These are phyloP conservation scores for Kuraishia cidri DNA, from an alignment of 805 yeast genomes.

Conservation along the genomic window DNA sequence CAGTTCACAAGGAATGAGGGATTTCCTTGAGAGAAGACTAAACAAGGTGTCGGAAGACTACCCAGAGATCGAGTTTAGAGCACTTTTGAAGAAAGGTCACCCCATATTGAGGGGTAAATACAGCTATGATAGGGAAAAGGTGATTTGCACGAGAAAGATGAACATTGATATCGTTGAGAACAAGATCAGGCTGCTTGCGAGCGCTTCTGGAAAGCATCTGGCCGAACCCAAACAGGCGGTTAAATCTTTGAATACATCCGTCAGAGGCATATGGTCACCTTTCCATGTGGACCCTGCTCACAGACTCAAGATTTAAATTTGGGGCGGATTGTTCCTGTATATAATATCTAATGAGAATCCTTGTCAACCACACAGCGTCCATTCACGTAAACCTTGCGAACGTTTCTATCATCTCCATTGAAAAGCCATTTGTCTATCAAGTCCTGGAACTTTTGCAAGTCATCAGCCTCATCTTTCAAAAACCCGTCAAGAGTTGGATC, in stretches of 20 bases:
- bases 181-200: constrained; percentile 55
- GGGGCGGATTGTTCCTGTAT: too few species aligned
- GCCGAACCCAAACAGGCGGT: constrained; percentile 70
- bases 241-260: constrained; percentile 68
- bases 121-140: constrained; percentile 29
- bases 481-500: too few species aligned
- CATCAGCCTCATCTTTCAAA: too few species aligned
- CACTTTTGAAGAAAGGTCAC: constrained; percentile 70
- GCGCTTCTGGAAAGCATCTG: constrained; percentile 58
- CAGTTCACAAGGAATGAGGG: constrained; percentile 70
- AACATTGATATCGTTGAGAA: constrained; percentile 50
- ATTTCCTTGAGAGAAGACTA: constrained; percentile 43
- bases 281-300: constrained; percentile 57
- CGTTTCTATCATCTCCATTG: constrained; percentile 90
- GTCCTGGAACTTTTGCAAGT: too few species aligned
- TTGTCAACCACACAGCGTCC: constrained; percentile 45
- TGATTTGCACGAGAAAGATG: constrained; percentile 73
- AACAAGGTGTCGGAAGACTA: constrained; percentile 47
- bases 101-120: constrained; percentile 66
- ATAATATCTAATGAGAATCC: too few species aligned
- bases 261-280: constrained; percentile 98
- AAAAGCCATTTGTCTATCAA: constrained; percentile 85
- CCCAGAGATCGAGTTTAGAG: constrained; percentile 64
- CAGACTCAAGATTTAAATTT: constrained; percentile 38
- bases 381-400: constrained; percentile 71